phyloP scores from a whole-genome alignment of 169 alveolate genomes.

The Plasmodium berghei region DNA sequence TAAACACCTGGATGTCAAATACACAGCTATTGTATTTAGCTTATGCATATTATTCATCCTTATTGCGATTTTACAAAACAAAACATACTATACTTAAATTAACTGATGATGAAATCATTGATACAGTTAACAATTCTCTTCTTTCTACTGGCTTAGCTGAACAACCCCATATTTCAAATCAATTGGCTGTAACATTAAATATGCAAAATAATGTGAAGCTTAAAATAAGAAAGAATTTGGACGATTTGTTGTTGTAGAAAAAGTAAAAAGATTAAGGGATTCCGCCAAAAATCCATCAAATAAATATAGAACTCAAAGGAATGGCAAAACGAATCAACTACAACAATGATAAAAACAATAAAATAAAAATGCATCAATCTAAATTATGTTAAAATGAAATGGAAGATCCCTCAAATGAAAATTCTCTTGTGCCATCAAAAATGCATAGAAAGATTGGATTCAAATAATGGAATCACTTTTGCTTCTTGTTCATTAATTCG shows the following conservation, averaged over 20 bases:
- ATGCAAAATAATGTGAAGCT: slow-evolving; percentile 74
- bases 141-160: slow-evolving; percentile 76
- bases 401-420: no score
- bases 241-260: slow-evolving; percentile 43
- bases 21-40: slow-evolving; percentile 72
- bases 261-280: slow-evolving; percentile 3
- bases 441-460: no score
- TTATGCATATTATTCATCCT: slow-evolving; percentile 71
- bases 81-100: slow-evolving; percentile 50
- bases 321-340: no score
- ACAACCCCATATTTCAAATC: slow-evolving; percentile 72
- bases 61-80: slow-evolving; percentile 72
- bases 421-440: no score
- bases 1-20: slow-evolving; percentile 73
- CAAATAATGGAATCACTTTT: no score
- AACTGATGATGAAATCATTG: slow-evolving; percentile 77
- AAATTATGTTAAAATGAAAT: no score
- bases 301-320: neutral
- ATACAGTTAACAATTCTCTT: slow-evolving; percentile 55
- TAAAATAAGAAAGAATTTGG: slow-evolving; percentile 68
- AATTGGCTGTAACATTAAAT: slow-evolving; percentile 62
- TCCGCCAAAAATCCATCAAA: neutral
- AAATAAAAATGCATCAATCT: no score
- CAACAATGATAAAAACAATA: no score
- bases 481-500: no score